Base-by-base conservation (phyloP, 2,329 filamentous ascomycete species). In the Dryadomyces quercus-mongolicae region DNA sequence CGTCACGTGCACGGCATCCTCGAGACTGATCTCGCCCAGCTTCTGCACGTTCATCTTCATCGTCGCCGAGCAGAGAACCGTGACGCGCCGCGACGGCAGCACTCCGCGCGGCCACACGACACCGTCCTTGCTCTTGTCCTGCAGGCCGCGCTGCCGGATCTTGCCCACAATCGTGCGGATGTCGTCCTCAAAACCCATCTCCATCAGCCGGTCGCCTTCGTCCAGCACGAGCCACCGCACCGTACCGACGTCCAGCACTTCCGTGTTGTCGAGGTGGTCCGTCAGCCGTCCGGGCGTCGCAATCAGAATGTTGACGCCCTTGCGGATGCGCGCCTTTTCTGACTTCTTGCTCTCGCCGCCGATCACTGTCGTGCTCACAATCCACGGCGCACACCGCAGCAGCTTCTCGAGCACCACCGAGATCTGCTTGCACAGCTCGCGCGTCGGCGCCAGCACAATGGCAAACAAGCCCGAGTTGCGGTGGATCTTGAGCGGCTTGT, bases 11-110 rank as follows among this genome's bases (percentile, higher is more conserved):
- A 89, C 80, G 0, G 93, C 91, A 63, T 97, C 89, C 62, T 94
- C 91, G 66, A 98, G 74, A 73, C 90, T 95, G 70, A 97, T 95
- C 65, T 96, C 90, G 45, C 92, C 91, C 6, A 98, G 74, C 61
- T 86, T 86, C 66, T 97, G 91, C 1, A 97, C 93, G 62, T 92
- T 93, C 82, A 95, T 91, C 72, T 96, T 96, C 84, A 98, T 87
- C 0, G 93, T 98, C 3, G 93, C 93, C 4, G 93, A 98, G 68
- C 93, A 98, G 2, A 98, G 78, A 4, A 98, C 78, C 0, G 93
- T 97, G 1, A 88, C 85, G 54, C 91, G 81, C 59, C 90, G 80
- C 53, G 81, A 81, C 0, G 89, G 85, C 8, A 95, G 75, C 4
- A 85, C 74, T 18, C 78, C 77, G 4, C 80, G 80, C 9, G 57